Evolutionary conservation across 192 early-diverging fungal species (phyloP).

Genomic region (Entrophospora sp.): DNA sequence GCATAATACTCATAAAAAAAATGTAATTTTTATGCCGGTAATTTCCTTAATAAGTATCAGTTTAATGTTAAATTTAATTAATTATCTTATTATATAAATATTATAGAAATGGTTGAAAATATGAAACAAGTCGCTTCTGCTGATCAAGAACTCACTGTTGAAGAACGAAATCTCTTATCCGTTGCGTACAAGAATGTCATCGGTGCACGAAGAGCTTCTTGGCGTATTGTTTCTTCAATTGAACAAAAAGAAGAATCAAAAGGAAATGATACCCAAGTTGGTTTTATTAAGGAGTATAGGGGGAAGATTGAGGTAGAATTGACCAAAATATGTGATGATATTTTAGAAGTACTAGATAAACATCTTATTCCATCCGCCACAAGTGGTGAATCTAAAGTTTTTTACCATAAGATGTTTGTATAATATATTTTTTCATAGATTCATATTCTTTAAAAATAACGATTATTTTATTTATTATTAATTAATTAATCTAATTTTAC

Average conservation of each 20-base stretch:
- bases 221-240: conserved; percentile 98
- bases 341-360: conserved; percentile 81
- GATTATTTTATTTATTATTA: conserved; percentile 8
- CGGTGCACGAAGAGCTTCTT: conserved; percentile 96
- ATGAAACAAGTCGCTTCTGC: conserved; percentile 62
- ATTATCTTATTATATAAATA: background rate
- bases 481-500: conserved; percentile 2
- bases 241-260: conserved; percentile 98
- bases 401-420: conserved; percentile 98
- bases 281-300: conserved; percentile 92
- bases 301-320: conserved; percentile 93
- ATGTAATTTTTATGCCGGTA: too few species aligned
- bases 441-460: background rate
- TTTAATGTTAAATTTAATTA: too few species aligned
- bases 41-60: too few species aligned
- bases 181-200: conserved; percentile 99
- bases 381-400: conserved; percentile 97
- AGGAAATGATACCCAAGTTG: conserved; percentile 84
- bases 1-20: too few species aligned
- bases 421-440: background rate
- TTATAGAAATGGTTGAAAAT: conserved; percentile 68
- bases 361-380: conserved; percentile 86
- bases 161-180: conserved; percentile 97
- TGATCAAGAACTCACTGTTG: conserved; percentile 80
- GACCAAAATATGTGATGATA: conserved; percentile 90